These are phyloP conservation scores for Salix arbutifolia DNA, from an alignment of 345 rosid genomes.

Conservation along the genomic window DNA sequence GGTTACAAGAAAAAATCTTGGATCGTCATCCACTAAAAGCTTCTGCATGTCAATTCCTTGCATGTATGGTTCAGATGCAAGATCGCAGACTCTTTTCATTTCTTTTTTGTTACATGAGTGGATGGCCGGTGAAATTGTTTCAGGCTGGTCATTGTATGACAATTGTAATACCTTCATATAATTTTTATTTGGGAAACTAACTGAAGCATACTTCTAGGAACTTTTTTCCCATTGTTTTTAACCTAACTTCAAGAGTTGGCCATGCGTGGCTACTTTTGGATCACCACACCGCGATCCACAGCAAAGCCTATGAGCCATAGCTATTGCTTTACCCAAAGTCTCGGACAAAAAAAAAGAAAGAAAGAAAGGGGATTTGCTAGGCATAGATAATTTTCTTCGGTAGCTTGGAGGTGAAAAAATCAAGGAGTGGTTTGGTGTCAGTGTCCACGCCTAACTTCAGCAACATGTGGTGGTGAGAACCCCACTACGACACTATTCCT, in stretches of 20 bases:
- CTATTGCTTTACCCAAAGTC: too few species aligned
- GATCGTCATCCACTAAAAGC: neutral
- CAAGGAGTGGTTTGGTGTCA: neutral
- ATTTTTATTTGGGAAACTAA: neutral
- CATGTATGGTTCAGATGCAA: neutral
- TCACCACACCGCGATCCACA: neutral
- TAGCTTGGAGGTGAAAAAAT: neutral
- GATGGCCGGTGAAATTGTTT: too few species aligned
- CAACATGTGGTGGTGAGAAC: neutral
- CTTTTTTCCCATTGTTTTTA: neutral
- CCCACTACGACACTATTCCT: too few species aligned
- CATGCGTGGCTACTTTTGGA: neutral
- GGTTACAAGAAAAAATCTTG: neutral
- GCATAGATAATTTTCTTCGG: too few species aligned
- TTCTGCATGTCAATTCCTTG: neutral
- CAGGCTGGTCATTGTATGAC: too few species aligned
- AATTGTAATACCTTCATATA: neutral
- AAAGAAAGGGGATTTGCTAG: neutral
- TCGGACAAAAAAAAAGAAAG: too few species aligned
- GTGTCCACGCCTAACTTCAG: slow-evolving; percentile 7
- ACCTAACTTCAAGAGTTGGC: neutral
- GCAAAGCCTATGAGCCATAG: neutral
- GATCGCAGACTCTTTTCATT: neutral
- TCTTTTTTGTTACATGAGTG: too few species aligned
- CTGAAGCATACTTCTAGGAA: neutral